Evolutionary conservation across 2,329 filamentous ascomycete species (phyloP), one percentile per base, ranked within the genome.

Genomic region (Cordyceps cicadae): DNA sequence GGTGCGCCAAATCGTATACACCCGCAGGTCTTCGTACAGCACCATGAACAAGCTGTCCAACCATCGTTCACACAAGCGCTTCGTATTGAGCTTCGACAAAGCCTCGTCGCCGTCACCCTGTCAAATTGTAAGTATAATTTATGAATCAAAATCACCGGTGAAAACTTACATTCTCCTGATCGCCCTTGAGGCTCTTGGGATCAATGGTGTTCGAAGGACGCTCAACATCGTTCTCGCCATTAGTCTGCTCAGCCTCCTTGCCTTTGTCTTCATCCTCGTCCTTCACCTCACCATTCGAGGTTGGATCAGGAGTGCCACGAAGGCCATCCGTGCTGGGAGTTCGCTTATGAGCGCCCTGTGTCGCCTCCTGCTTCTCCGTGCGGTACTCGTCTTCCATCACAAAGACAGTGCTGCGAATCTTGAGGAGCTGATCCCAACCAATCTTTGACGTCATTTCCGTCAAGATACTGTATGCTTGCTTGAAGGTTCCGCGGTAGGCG

Each of bases 361-460:
- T 76, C 26, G 79, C 74, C 63, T 87, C 85, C 61, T 89, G 86
- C 74, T 89, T 90, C 75, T 97, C 94, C 61, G 87, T 89, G 54
- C 94, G 86, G 71, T 99, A 99, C 73, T 99, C 94, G 70, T 99
- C 94, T 72, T 99, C 94, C 94, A 99, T 99, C 54, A 99, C 94
- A 68, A 99, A 99, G 1, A 99, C 94, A 64, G 93, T 92, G 76
- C 93, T 97, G 66, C 94, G 85, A 69, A 95, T 96, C 74, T 91
- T 95, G 56, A 99, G 79, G 24, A 99, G 81, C 70, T 97, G 91
- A 68, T 99, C 94, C 94, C 94, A 99, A 45, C 94, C 94, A 67
- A 99, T 97, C 74, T 94, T 93, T 63, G 91, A 88, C 0, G 93
- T 96, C 79, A 99, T 93, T 71, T 97, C 93, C 0, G 94, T 97